Conservation (phyloP, 768 basidiomycete genomes). For the Russula sp. region DNA sequence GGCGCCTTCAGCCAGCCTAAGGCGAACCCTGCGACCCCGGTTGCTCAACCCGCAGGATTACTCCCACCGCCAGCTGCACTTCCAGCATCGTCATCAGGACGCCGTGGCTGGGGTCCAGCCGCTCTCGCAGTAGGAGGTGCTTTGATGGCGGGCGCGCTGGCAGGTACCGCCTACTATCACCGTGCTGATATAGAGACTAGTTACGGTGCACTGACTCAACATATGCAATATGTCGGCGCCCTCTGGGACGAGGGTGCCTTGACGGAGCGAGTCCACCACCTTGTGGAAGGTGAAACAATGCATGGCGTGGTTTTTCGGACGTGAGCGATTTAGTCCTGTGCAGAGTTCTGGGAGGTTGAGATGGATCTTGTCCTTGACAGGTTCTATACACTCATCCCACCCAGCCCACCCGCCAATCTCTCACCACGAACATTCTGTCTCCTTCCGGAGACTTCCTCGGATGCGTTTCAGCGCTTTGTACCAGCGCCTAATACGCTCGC, state of each 20-base stretch:
- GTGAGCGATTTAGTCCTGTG: conserved; percentile 43
- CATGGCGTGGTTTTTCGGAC: conserved; percentile 68
- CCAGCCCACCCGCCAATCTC: conserved; percentile 55
- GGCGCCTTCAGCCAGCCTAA: conserved; percentile 48
- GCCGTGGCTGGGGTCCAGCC: conserved; percentile 64
- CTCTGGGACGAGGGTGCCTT: conserved; percentile 77
- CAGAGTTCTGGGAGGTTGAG: conserved; percentile 8
- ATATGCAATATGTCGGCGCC: conserved; percentile 84
- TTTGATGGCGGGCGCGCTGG: conserved; percentile 76
- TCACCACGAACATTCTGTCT: conserved; percentile 72
- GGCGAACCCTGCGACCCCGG: conserved; percentile 36
- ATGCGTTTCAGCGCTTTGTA: conserved; percentile 52
- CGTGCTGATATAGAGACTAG: conserved; percentile 70
- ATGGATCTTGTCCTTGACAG: conserved; percentile 41
- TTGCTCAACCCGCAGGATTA: conserved; percentile 35
- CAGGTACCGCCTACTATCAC: conserved; percentile 79
- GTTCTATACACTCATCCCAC: conserved; percentile 76
- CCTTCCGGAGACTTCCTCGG: conserved; percentile 55
- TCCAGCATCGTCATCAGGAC: conserved; percentile 27
- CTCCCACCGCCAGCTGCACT: conserved; percentile 24
- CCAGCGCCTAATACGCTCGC: conserved; percentile 66
- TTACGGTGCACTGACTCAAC: conserved; percentile 76
- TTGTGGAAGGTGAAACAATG: conserved; percentile 58
- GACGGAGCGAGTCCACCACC: conserved; percentile 55
- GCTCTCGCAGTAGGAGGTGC: conserved; percentile 73